phyloP scores from a whole-genome alignment of 2,329 filamentous ascomycete species.

The Epicoccum nigrum region DNA sequence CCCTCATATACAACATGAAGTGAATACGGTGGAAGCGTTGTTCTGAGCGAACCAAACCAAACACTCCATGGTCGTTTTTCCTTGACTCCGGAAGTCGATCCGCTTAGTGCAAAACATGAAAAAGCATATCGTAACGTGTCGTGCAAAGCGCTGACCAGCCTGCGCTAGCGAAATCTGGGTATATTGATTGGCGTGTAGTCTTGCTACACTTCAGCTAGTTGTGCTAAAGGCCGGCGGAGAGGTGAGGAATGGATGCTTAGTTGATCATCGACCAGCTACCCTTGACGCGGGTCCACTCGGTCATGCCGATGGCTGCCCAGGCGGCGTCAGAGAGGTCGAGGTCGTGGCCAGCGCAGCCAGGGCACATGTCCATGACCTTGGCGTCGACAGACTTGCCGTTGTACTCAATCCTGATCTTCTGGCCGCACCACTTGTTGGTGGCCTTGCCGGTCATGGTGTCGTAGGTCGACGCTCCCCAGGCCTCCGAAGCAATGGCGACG shows the following conservation, averaged over 20 bases:
- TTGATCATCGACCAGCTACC: conserved; percentile 33
- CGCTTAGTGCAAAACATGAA: conserved; percentile 30
- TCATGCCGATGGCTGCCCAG: conserved; percentile 36
- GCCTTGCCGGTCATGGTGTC: conserved; percentile 38
- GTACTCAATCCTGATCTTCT: conserved; percentile 41
- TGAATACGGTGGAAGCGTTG: conserved; percentile 16
- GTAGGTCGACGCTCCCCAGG: conserved; percentile 40
- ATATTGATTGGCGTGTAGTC: conserved; percentile 32
- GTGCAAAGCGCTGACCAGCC: conserved; percentile 50
- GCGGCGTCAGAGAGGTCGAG: conserved; percentile 41
- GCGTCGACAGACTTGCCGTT: conserved; percentile 36
- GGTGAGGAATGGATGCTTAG: conserved; percentile 25
- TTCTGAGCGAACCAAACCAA: conserved; percentile 21
- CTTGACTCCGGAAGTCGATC: conserved; percentile 31
- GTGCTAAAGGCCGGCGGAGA: conserved; percentile 31
- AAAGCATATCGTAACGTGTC: conserved; percentile 41
- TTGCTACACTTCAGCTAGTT: conserved; percentile 21
- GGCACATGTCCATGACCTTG: conserved; percentile 44
- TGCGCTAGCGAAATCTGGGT: conserved; percentile 47
- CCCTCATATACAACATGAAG: conserved; percentile 32
- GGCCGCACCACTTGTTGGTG: conserved; percentile 44
- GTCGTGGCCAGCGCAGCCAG: conserved; percentile 38
- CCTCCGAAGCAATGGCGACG: conserved; percentile 37
- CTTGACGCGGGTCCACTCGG: conserved; percentile 32
- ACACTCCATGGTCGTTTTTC: conserved; percentile 25